Percentiles rank a stretch among this genome's conserved stretches.
Conservation (phyloP, 2,329 filamentous ascomycete genomes). For the Neobulgaria alba region DNA sequence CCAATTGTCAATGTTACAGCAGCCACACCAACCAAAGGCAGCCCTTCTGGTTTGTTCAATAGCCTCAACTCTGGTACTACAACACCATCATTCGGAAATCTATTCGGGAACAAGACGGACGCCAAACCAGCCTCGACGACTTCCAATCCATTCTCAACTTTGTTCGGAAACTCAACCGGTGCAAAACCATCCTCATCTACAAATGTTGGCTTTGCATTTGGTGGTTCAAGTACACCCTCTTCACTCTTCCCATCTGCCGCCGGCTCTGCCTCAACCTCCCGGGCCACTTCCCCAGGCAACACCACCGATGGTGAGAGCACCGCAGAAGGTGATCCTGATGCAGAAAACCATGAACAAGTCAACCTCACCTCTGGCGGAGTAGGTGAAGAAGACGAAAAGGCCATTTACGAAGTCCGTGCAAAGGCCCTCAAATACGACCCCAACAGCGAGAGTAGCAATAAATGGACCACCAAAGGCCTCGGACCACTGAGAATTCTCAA, state of each 20-base stretch:
- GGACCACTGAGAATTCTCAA: conserved; percentile 66
- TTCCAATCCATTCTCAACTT: conserved; percentile 7
- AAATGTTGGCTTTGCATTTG: conserved; percentile 24
- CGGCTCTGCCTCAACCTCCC: conserved; percentile 24
- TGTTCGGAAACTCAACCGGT: conserved; percentile 6
- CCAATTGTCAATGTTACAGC: conserved; percentile 15
- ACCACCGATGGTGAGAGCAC: conserved; percentile 26
- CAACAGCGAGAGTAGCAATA: conserved; percentile 41
- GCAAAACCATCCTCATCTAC: conserved; percentile 9
- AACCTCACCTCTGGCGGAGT: conserved; percentile 58
- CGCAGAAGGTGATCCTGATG: conserved; percentile 35
- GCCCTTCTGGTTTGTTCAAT: conserved; percentile 9
- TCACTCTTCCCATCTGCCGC: conserved; percentile 26
- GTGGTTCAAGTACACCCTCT: conserved; percentile 17
- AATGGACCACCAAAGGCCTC: conserved; percentile 62
- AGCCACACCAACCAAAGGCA: conserved; percentile 15
- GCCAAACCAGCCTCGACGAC: conserved; percentile 2
- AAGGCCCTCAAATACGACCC: conserved; percentile 58
- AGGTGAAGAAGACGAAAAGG: conserved; percentile 64
- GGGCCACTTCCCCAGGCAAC: conserved; percentile 25
- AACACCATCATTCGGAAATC: not conserved
- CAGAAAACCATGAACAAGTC: conserved; percentile 58
- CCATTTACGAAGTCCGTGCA: conserved; percentile 60
- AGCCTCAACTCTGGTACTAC: conserved; percentile 1
- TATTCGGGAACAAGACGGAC: not conserved